phyloP scores from a whole-genome alignment of 2,329 filamentous ascomycete species.

The Colletotrichum coccodes region DNA sequence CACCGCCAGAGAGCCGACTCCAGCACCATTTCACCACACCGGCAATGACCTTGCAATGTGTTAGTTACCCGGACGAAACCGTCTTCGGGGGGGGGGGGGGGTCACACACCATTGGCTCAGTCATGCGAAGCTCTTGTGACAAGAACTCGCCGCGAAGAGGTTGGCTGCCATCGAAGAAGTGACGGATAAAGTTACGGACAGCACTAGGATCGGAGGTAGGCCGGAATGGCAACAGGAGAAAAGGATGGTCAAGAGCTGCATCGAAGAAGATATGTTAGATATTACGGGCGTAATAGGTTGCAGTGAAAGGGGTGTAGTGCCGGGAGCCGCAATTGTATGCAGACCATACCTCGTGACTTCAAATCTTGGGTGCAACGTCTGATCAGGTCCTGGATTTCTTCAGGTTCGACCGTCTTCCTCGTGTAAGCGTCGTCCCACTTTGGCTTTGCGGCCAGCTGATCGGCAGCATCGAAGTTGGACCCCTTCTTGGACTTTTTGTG shows the following conservation, averaged over 20 bases:
- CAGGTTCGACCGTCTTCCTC: conserved; percentile 82
- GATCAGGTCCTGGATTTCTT: conserved; percentile 91
- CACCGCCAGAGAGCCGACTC: conserved; percentile 88
- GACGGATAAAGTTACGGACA: conserved; percentile 90
- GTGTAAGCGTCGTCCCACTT: conserved; percentile 90
- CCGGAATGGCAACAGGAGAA: conserved; percentile 92
- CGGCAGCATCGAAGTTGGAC: conserved; percentile 59
- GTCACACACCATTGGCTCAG: conserved; percentile 85
- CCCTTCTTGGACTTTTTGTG: conserved; percentile 74
- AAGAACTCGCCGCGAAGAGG: conserved; percentile 76
- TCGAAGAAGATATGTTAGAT: conserved; percentile 16
- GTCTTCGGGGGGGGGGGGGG: neutral
- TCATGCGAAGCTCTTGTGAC: conserved; percentile 87
- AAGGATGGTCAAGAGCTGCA: conserved; percentile 86
- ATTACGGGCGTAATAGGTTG: conserved; percentile 2
- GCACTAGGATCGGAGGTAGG: conserved; percentile 92
- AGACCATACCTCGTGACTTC: conserved; percentile 86
- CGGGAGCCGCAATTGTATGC: conserved; percentile 30
- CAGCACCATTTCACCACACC: conserved; percentile 99
- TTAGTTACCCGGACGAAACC: conserved; percentile 21
- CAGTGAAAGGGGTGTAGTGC: conserved; percentile 32
- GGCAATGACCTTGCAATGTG: conserved; percentile 76
- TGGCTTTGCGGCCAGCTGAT: conserved; percentile 72
- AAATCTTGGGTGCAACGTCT: conserved; percentile 88
- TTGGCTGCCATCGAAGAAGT: conserved; percentile 83